These are phyloP conservation scores for Globisporangium emineosum DNA, from an alignment of 352 stramenopile species.

Conservation along the genomic window DNA sequence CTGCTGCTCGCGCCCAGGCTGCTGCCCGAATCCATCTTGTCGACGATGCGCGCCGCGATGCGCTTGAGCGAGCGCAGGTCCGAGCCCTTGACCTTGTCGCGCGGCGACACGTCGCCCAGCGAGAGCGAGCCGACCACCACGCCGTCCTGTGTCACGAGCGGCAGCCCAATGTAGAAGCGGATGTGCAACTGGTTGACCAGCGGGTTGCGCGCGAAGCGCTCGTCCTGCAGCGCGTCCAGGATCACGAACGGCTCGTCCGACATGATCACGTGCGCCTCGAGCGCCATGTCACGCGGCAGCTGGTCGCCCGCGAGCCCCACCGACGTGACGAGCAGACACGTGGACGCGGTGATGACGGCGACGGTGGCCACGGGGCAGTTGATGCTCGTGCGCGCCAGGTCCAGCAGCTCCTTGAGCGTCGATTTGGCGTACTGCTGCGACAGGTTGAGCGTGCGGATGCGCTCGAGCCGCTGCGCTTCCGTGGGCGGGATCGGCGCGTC, in stretches of 20 bases:
- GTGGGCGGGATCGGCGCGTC: conserved; percentile 57
- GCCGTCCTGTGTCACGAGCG: conserved; percentile 66
- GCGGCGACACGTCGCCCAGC: conserved; percentile 60
- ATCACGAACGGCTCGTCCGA: conserved; percentile 64
- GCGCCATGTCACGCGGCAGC: conserved; percentile 67
- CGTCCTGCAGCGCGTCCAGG: conserved; percentile 71
- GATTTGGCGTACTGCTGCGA: conserved; percentile 77
- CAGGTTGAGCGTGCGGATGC: conserved; percentile 68
- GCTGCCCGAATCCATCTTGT: conserved; percentile 61
- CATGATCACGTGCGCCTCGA: conserved; percentile 80
- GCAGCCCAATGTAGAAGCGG: conserved; percentile 76
- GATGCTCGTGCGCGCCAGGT: conserved; percentile 65
- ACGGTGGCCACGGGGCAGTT: conserved; percentile 70
- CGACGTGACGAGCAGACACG: conserved; percentile 73
- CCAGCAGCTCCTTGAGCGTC: conserved; percentile 65
- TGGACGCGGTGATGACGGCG: conserved; percentile 65
- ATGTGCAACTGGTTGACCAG: conserved; percentile 67
- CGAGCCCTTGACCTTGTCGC: conserved; percentile 57
- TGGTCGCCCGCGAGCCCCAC: conserved; percentile 75
- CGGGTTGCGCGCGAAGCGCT: conserved; percentile 76
- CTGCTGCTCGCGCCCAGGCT: conserved; percentile 17
- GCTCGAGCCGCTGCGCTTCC: conserved; percentile 51
- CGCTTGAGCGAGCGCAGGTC: conserved; percentile 68
- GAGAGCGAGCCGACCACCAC: conserved; percentile 70
- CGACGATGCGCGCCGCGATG: conserved; percentile 63